phyloP scores from a whole-genome alignment of 106 monocot genomes.

The Dendrobium officinale region DNA sequence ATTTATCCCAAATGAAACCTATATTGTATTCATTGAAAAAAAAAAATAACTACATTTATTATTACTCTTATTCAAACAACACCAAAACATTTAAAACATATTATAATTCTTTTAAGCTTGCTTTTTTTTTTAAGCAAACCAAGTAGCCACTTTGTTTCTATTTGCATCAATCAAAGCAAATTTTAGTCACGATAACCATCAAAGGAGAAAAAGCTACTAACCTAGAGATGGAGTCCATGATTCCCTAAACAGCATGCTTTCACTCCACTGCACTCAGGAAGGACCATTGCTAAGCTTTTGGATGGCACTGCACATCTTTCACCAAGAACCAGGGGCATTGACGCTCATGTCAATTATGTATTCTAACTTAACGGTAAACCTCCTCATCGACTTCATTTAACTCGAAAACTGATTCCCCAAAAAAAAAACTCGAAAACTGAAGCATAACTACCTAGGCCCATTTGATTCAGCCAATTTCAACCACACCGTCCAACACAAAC shows the following conservation, averaged over 20 bases:
- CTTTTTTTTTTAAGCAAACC: no score
- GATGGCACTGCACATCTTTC: slow-evolving; percentile 31
- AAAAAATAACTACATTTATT: no score
- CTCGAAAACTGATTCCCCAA: slow-evolving; percentile 3
- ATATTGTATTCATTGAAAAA: no score
- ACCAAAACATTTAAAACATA: no score
- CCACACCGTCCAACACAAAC: slow-evolving; percentile 4
- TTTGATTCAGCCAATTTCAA: slow-evolving; percentile 12
- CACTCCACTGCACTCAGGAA: not conserved
- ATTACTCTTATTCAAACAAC: no score
- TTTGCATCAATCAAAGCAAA: not conserved
- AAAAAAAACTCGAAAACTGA: slow-evolving; percentile 16
- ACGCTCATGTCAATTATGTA: slow-evolving; percentile 32
- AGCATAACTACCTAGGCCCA: slow-evolving; percentile 21
- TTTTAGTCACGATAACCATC: not conserved
- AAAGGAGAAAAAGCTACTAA: not conserved
- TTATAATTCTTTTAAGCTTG: no score
- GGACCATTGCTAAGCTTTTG: slow-evolving; percentile 11
- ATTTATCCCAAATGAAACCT: no score
- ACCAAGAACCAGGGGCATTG: slow-evolving; percentile 21
- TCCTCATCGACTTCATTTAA: slow-evolving; percentile 28
- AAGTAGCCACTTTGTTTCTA: no score
- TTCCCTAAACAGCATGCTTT: not conserved
- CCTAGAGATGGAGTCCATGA: not conserved
- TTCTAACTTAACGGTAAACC: slow-evolving; percentile 28